A percentile compares a stretch with the other conserved stretches of the same genome.
These are phyloP conservation scores for Smallanthus sonchifolius DNA, from an alignment of 129 eudicot species.

Conservation along the genomic window DNA sequence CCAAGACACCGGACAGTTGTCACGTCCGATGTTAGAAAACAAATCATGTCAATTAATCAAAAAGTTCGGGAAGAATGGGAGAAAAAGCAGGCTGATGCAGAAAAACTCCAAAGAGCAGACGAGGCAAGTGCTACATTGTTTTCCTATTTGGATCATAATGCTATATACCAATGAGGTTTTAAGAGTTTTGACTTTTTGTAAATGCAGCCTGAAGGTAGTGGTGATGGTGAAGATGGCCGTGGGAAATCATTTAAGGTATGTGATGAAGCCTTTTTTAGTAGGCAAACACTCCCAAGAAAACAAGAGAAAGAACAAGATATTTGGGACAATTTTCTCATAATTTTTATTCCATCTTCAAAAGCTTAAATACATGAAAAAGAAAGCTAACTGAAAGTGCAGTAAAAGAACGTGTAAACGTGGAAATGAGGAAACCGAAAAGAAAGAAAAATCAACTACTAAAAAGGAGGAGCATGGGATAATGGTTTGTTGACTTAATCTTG, in stretches of 20 bases:
- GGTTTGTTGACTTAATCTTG: too few relatives aligned
- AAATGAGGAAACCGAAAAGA: too few relatives aligned
- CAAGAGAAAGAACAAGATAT: too few relatives aligned
- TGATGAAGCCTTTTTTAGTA: too few relatives aligned
- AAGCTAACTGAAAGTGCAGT: too few relatives aligned
- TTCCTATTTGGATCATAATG: neutral
- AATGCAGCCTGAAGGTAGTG: constrained; percentile 54
- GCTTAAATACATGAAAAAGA: too few relatives aligned
- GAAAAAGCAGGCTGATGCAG: constrained; percentile 77
- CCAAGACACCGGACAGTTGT: constrained; percentile 62
- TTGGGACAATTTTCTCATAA: too few relatives aligned
- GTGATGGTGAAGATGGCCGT: constrained; percentile 68
- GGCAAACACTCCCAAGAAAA: too few relatives aligned
- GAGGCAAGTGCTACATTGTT: constrained; percentile 38
- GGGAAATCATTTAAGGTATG: constrained; percentile 61
- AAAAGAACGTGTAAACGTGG: too few relatives aligned
- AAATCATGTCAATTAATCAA: constrained; percentile 58
- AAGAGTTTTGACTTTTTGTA: neutral
- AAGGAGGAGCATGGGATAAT: too few relatives aligned
- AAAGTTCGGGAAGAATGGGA: constrained; percentile 83
- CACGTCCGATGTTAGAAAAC: constrained; percentile 72
- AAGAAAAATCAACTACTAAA: too few relatives aligned
- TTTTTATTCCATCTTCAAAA: too few relatives aligned
- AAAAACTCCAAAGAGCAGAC: constrained; percentile 48
- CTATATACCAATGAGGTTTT: neutral